Evolutionary conservation across 2,329 filamentous ascomycete species (phyloP).

Genomic region (Emmonsiellopsis sp.): DNA sequence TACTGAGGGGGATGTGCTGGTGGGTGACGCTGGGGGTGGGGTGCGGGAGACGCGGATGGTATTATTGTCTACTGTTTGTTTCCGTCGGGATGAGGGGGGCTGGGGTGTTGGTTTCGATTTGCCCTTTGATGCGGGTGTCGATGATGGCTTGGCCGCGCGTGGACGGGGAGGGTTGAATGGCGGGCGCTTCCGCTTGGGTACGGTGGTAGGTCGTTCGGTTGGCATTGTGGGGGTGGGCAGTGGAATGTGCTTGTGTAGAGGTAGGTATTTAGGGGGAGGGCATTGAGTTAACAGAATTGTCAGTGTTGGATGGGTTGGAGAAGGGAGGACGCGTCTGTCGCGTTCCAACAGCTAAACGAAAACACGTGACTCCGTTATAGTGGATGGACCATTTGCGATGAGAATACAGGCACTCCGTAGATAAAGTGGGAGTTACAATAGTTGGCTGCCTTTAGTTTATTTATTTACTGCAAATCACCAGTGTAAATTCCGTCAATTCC

Average conservation of each 20-base stretch:
- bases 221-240: constrained; percentile 12
- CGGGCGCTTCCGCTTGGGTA: constrained; percentile 29
- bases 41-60: constrained; percentile 6
- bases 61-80: constrained; percentile 7
- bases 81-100: constrained; percentile 10
- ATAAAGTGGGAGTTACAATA: background rate
- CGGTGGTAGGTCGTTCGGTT: constrained; percentile 6
- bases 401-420: no score
- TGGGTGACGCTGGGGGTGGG: background rate
- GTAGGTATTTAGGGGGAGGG: background rate
- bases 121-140: constrained; percentile 9
- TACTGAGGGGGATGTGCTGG: background rate
- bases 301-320: background rate
- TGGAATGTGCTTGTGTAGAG: background rate
- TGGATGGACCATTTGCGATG: no score
- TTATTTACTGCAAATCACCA: no score
- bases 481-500: no score
- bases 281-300: background rate
- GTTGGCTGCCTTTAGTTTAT: no score
- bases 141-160: constrained; percentile 15
- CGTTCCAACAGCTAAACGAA: background rate
- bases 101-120: constrained; percentile 11
- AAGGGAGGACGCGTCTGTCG: background rate
- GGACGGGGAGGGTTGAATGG: constrained; percentile 39
- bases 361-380: background rate